Evolutionary conservation across 805 yeast species (phyloP).

Genomic region (Priceomyces fermenticarens): DNA sequence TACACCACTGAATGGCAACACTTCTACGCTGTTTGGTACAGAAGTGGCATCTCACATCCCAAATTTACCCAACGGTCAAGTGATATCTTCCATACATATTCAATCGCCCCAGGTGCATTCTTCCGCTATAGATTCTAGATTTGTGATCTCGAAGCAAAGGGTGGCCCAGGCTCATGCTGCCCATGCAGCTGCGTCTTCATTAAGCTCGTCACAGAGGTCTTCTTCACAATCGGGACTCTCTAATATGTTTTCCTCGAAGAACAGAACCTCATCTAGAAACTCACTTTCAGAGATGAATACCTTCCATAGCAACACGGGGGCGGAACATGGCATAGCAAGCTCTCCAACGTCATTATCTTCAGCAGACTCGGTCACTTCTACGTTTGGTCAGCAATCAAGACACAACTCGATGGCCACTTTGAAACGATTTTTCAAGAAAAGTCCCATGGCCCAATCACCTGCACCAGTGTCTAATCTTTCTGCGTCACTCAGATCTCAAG

Average conservation of each 20-base stretch:
- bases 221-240: slow-evolving; percentile 49
- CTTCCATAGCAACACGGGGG: slow-evolving; percentile 37
- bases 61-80: slow-evolving; percentile 53
- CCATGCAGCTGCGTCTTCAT: slow-evolving; percentile 37
- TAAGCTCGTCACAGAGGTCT: slow-evolving; percentile 31
- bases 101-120: slow-evolving; percentile 64
- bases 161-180: slow-evolving; percentile 53
- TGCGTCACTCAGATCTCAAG: slow-evolving; percentile 20
- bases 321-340: slow-evolving; percentile 20
- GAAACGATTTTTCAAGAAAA: slow-evolving; percentile 65
- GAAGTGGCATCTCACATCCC: slow-evolving; percentile 36
- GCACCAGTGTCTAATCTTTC: slow-evolving; percentile 22
- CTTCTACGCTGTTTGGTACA: slow-evolving; percentile 1
- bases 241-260: slow-evolving; percentile 46
- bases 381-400: slow-evolving; percentile 42
- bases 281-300: slow-evolving; percentile 42
- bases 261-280: slow-evolving; percentile 26
- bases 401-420: slow-evolving; percentile 80
- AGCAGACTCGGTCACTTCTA: slow-evolving; percentile 27
- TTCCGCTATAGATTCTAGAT: slow-evolving; percentile 75
- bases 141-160: slow-evolving; percentile 77
- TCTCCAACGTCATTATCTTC: slow-evolving; percentile 37
- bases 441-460: slow-evolving; percentile 16
- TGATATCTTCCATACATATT: slow-evolving; percentile 60
- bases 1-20: slow-evolving; percentile 1